Conservation (phyloP, 805 yeast genomes). For the Isabelozyma gotoi region DNA sequence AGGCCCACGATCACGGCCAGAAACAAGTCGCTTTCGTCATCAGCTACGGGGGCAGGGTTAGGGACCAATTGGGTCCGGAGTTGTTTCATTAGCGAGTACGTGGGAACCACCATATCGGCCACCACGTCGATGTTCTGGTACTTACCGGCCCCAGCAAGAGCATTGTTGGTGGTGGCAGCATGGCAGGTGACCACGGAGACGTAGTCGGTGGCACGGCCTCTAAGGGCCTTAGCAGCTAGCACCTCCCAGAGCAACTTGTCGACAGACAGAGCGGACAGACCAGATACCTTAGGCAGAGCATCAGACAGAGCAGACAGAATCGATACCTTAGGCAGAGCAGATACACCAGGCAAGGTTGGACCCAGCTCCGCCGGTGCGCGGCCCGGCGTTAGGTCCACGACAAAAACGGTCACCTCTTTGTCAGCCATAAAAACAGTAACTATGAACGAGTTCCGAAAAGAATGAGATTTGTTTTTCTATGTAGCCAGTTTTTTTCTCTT, state of each 20-base stretch:
- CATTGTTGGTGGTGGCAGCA: slow-evolving; percentile 14
- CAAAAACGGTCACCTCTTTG: slow-evolving; percentile 45
- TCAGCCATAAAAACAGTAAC: slow-evolving; percentile 22
- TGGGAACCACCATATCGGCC: slow-evolving; percentile 17
- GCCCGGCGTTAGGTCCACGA: slow-evolving; percentile 53
- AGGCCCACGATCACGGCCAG: slow-evolving; percentile 36
- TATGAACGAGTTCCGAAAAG: no score
- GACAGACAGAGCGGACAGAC: no score
- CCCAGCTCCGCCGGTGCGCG: slow-evolving; percentile 26
- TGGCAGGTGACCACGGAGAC: slow-evolving; percentile 32
- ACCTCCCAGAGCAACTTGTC: slow-evolving; percentile 41
- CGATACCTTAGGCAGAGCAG: no score
- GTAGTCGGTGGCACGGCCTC: slow-evolving; percentile 39
- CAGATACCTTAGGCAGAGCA: no score
- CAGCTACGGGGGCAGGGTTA: slow-evolving; percentile 4
- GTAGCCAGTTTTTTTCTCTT: no score
- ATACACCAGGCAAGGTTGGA: no score
- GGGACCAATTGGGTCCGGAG: slow-evolving; percentile 8
- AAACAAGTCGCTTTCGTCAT: slow-evolving; percentile 18
- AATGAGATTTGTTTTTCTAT: background rate
- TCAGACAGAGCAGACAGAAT: no score
- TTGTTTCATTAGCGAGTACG: slow-evolving; percentile 14
- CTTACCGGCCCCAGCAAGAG: slow-evolving; percentile 10
- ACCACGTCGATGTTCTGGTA: slow-evolving; percentile 19
- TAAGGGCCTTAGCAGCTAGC: slow-evolving; percentile 24